phyloP scores from a whole-genome alignment of 1,284 basidiomycete genomes.

The Leccinum fallax region DNA sequence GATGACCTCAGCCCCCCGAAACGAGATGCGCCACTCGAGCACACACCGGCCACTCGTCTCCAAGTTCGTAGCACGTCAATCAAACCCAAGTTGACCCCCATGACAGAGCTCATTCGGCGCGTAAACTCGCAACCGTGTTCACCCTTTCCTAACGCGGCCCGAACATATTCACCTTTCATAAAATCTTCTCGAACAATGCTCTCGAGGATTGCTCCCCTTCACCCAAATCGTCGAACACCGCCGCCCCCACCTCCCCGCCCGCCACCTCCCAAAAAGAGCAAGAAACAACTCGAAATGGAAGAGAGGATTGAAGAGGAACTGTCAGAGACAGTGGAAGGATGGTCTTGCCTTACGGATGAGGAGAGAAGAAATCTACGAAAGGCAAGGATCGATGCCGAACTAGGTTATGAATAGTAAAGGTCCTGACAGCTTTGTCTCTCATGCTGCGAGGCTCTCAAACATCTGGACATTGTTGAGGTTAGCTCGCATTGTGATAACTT shows the following conservation, averaged over 20 bases:
- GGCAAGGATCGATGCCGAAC: slow-evolving; percentile 63
- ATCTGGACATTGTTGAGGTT: slow-evolving; percentile 3
- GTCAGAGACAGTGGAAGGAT: slow-evolving; percentile 70
- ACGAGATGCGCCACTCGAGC: slow-evolving; percentile 6
- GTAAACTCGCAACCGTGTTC: slow-evolving; percentile 67
- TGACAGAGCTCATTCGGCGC: slow-evolving; percentile 73
- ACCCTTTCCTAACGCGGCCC: slow-evolving; percentile 49
- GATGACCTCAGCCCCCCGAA: slow-evolving; percentile 2
- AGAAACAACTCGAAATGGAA: slow-evolving; percentile 73
- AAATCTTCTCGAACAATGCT: slow-evolving; percentile 65
- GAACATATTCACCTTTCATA: slow-evolving; percentile 60
- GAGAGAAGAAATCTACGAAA: slow-evolving; percentile 62
- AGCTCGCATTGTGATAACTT: neutral
- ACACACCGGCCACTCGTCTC: slow-evolving; percentile 1
- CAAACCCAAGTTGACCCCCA: slow-evolving; percentile 52
- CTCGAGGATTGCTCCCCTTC: slow-evolving; percentile 70
- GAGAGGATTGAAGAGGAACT: slow-evolving; percentile 80
- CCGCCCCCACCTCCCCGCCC: slow-evolving; percentile 67
- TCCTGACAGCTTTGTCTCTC: neutral
- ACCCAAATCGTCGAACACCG: slow-evolving; percentile 68
- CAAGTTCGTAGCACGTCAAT: slow-evolving; percentile 13
- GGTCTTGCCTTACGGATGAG: slow-evolving; percentile 64
- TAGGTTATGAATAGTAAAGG: slow-evolving; percentile 51
- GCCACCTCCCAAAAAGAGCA: slow-evolving; percentile 68
- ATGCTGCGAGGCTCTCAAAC: neutral